These are phyloP conservation scores for Metarhizium anisopliae DNA, from an alignment of 2,329 filamentous ascomycete genomes.

Conservation along the genomic window DNA sequence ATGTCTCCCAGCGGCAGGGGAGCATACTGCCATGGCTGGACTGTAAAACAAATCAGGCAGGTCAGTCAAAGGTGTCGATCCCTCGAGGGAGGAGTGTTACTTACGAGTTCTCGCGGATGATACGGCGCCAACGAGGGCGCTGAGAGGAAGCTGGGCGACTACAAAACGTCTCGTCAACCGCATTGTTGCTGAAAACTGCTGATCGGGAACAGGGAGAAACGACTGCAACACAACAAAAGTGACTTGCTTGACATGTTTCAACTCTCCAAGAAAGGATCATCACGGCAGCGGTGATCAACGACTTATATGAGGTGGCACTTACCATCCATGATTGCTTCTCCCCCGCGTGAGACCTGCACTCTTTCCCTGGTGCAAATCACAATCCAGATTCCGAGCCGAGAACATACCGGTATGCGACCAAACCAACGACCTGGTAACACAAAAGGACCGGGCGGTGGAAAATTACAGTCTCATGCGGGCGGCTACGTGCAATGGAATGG, in stretches of 20 bases:
- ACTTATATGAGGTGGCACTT: neutral
- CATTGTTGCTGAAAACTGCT: neutral
- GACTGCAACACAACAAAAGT: neutral
- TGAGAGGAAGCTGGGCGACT: slow-evolving; percentile 4
- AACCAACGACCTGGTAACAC: neutral
- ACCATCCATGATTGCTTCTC: neutral
- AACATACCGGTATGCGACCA: neutral
- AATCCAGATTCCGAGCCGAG: neutral
- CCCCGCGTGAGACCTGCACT: neutral
- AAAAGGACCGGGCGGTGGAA: neutral
- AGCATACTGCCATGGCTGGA: slow-evolving; percentile 12
- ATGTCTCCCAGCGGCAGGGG: slow-evolving; percentile 38
- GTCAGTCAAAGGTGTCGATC: neutral
- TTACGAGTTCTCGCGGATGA: slow-evolving; percentile 1
- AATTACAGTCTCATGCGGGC: neutral
- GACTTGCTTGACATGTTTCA: neutral
- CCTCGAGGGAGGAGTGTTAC: neutral
- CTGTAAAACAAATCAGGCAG: slow-evolving; percentile 1
- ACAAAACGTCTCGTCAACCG: neutral
- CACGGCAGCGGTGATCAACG: neutral
- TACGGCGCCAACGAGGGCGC: neutral
- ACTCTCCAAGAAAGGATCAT: neutral
- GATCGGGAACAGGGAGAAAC: neutral
- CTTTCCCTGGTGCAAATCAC: neutral
- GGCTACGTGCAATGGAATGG: neutral